Evolutionary conservation across 2,329 filamentous ascomycete species (phyloP).

Genomic region (Phaeosphaeriaceae sp.): DNA sequence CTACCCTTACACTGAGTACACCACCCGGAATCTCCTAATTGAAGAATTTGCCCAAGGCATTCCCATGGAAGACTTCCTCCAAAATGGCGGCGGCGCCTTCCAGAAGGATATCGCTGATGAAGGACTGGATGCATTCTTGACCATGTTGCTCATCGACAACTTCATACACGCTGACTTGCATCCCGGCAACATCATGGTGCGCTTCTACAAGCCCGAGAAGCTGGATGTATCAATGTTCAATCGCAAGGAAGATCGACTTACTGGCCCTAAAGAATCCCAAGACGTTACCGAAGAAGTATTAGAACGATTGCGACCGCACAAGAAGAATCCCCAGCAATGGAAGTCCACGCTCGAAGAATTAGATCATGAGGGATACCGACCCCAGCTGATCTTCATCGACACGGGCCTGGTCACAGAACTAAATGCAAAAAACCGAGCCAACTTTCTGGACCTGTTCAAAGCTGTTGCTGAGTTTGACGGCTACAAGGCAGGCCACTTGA

Average conservation of each 20-base stretch:
- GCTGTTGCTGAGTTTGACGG: slow-evolving; percentile 96
- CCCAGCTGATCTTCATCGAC: slow-evolving; percentile 96
- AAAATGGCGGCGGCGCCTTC: slow-evolving; percentile 90
- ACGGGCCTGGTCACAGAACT: slow-evolving; percentile 94
- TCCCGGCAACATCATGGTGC: slow-evolving; percentile 98
- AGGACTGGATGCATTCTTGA: slow-evolving; percentile 91
- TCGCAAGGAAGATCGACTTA: slow-evolving; percentile 41
- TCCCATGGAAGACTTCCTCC: slow-evolving; percentile 85
- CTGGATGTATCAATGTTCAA: slow-evolving; percentile 68
- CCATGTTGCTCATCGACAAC: slow-evolving; percentile 96
- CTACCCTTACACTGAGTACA: slow-evolving; percentile 90
- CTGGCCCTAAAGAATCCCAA: slow-evolving; percentile 57
- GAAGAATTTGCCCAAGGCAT: slow-evolving; percentile 97
- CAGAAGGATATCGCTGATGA: slow-evolving; percentile 94
- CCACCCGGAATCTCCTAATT: slow-evolving; percentile 87
- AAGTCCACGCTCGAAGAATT: slow-evolving; percentile 74
- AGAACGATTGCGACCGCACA: slow-evolving; percentile 76
- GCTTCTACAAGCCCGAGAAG: slow-evolving; percentile 86
- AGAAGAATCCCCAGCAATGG: slow-evolving; percentile 74
- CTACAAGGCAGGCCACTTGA: slow-evolving; percentile 91
- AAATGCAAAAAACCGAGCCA: slow-evolving; percentile 81
- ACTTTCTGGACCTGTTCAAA: slow-evolving; percentile 95
- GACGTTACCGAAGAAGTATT: slow-evolving; percentile 91
- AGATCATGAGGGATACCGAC: slow-evolving; percentile 86
- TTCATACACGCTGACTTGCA: slow-evolving; percentile 97